These are phyloP conservation scores for Crithidia expoeki DNA, from an alignment of 208 protist species.

Conservation along the genomic window DNA sequence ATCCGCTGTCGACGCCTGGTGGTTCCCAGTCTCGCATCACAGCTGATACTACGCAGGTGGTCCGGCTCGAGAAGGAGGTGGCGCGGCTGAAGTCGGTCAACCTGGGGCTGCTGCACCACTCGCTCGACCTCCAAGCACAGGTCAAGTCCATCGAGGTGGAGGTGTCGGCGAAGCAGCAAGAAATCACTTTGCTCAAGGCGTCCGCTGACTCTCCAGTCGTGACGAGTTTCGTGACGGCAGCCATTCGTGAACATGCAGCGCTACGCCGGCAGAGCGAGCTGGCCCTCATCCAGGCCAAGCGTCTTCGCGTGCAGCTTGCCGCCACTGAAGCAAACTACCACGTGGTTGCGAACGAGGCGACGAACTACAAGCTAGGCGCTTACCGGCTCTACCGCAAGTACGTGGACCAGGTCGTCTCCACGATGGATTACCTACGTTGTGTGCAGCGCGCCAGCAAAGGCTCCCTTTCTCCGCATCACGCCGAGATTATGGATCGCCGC, in stretches of 20 bases:
- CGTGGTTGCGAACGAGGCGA: slow-evolving; percentile 88
- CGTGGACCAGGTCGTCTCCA: slow-evolving; percentile 65
- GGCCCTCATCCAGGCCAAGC: slow-evolving; percentile 74
- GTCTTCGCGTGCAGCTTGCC: slow-evolving; percentile 70
- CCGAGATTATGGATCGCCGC: slow-evolving; percentile 71
- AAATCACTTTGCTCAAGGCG: slow-evolving; percentile 79
- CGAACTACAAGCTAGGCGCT: slow-evolving; percentile 78
- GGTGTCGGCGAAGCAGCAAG: slow-evolving; percentile 61
- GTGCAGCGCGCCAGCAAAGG: slow-evolving; percentile 69
- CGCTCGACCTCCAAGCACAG: slow-evolving; percentile 73
- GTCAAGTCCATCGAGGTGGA: slow-evolving; percentile 72
- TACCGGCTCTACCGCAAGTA: slow-evolving; percentile 87
- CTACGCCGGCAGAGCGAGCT: slow-evolving; percentile 83
- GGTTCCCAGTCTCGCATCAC: slow-evolving; percentile 8
- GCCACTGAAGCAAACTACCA: slow-evolving; percentile 88
- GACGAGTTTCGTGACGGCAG: slow-evolving; percentile 83
- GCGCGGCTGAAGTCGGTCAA: slow-evolving; percentile 89
- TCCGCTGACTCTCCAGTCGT: slow-evolving; percentile 60
- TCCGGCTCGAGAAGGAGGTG: slow-evolving; percentile 63
- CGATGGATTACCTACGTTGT: slow-evolving; percentile 82
- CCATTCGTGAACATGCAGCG: slow-evolving; percentile 80
- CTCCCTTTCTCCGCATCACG: slow-evolving; percentile 67
- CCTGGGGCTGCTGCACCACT: slow-evolving; percentile 79
- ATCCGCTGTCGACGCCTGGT: slow-evolving; percentile 1
- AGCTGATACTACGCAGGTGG: slow-evolving; percentile 26